Evolutionary conservation across 2,329 filamentous ascomycete genomes (phyloP).

Genomic region (Aspergillus cejpii): DNA sequence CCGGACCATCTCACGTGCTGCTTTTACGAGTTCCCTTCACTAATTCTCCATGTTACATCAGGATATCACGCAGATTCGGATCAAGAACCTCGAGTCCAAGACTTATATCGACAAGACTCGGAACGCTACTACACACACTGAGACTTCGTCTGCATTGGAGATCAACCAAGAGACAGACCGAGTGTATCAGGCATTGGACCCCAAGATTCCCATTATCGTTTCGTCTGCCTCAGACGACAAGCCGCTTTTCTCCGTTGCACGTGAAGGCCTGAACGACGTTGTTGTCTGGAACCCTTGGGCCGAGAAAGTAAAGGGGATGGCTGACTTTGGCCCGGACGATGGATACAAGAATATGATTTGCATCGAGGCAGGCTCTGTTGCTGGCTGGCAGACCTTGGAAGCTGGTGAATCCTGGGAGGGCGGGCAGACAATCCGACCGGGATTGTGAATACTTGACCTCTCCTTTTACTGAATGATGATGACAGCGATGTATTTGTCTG

Average conservation of each 20-base stretch:
- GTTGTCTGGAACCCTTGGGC: conserved; percentile 98
- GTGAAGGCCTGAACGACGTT: conserved; percentile 79
- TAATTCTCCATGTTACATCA: conserved; percentile 33
- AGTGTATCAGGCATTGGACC: conserved; percentile 65
- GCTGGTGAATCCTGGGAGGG: conserved; percentile 65
- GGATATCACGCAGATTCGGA: conserved; percentile 68
- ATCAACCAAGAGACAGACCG: conserved; percentile 80
- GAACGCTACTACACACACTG: conserved; percentile 57
- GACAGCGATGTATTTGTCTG: background rate
- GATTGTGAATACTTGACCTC: conserved; percentile 18
- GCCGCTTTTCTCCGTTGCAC: conserved; percentile 63
- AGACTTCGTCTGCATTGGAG: conserved; percentile 56
- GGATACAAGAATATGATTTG: conserved; percentile 93
- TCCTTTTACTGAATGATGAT: conserved; percentile 2
- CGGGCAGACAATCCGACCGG: conserved; percentile 51
- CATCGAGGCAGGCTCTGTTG: conserved; percentile 81
- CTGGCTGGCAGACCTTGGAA: conserved; percentile 76
- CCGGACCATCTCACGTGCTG: background rate
- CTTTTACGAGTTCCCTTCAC: background rate
- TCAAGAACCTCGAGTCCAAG: conserved; percentile 70
- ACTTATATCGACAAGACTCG: conserved; percentile 79
- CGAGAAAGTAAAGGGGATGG: conserved; percentile 73
- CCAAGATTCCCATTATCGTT: conserved; percentile 37
- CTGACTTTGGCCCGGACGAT: conserved; percentile 81
- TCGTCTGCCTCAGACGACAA: conserved; percentile 47